These are phyloP conservation scores for Davidsoniella neocaledoniae DNA, from an alignment of 2,329 filamentous ascomycete species.

Conservation along the genomic window DNA sequence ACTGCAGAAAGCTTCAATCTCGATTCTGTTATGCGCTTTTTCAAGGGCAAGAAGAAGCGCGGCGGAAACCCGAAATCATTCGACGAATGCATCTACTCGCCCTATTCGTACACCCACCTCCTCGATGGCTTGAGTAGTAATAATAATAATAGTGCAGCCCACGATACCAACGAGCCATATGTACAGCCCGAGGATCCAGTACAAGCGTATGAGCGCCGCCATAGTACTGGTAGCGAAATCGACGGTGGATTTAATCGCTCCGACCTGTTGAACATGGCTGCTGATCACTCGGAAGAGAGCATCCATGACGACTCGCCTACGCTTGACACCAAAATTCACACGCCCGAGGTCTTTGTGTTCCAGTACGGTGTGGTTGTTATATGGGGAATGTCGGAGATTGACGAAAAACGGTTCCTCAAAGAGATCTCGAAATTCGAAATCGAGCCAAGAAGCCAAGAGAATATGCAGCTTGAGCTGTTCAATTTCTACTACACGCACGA, in stretches of 20 bases:
- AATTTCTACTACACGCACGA: conserved; percentile 99
- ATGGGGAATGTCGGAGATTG: conserved; percentile 87
- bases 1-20: conserved; percentile 84
- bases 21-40: conserved; percentile 73
- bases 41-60: conserved; percentile 70
- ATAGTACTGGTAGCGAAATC: conserved; percentile 53
- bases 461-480: conserved; percentile 92
- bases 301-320: conserved; percentile 40
- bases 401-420: conserved; percentile 82
- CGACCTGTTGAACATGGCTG: conserved; percentile 7
- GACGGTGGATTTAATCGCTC: conserved; percentile 9
- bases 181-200: conserved; percentile 20
- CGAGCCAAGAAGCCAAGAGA: conserved; percentile 74
- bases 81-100: conserved; percentile 94
- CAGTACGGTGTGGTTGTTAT: conserved; percentile 96
- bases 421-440: conserved; percentile 89
- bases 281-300: neutral
- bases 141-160: conserved; percentile 13
- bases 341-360: conserved; percentile 88
- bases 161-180: conserved; percentile 16
- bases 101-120: conserved; percentile 58
- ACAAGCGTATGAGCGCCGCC: conserved; percentile 46
- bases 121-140: no score
- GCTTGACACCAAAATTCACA: conserved; percentile 78
- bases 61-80: conserved; percentile 81